phyloP scores from a whole-genome alignment of 768 basidiomycete genomes.

The Rhizopogon vinicolor region DNA sequence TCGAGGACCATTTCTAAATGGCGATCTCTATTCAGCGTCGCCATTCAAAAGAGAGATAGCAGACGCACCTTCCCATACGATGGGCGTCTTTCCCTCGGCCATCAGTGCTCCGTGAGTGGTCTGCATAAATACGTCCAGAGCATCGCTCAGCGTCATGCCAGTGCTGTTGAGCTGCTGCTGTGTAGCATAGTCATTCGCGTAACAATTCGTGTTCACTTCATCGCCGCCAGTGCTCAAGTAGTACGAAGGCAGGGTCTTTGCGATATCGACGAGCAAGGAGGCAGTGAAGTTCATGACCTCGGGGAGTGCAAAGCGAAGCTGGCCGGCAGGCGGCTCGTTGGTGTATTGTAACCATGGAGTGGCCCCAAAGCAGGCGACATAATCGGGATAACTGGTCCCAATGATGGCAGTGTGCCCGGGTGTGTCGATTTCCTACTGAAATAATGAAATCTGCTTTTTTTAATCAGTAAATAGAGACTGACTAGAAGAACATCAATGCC shows the following conservation, averaged over 20 bases:
- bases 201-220: slow-evolving; percentile 64
- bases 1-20: slow-evolving; percentile 58
- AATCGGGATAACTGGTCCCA: slow-evolving; percentile 57
- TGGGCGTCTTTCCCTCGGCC: slow-evolving; percentile 39
- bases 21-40: background rate
- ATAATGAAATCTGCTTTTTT: too few species aligned
- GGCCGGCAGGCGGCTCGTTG: slow-evolving; percentile 66
- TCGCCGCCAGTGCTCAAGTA: slow-evolving; percentile 77
- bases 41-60: background rate
- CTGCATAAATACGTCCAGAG: slow-evolving; percentile 32
- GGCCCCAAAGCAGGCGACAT: slow-evolving; percentile 54
- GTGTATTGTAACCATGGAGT: slow-evolving; percentile 55
- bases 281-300: slow-evolving; percentile 51
- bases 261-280: slow-evolving; percentile 44
- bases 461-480: slow-evolving; percentile 1
- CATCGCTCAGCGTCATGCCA: slow-evolving; percentile 35
- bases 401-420: slow-evolving; percentile 74
- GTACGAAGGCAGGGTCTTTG: slow-evolving; percentile 44
- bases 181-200: slow-evolving; percentile 54
- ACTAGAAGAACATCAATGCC: slow-evolving; percentile 63
- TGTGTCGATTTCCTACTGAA: slow-evolving; percentile 67
- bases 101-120: slow-evolving; percentile 29
- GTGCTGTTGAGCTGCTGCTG: slow-evolving; percentile 41
- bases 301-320: slow-evolving; percentile 60
- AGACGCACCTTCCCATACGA: slow-evolving; percentile 39